Percentiles rank a stretch among this genome's conserved stretches.
Conservation (phyloP, 1,139 yeast species). For the Candida gigantensis region DNA sequence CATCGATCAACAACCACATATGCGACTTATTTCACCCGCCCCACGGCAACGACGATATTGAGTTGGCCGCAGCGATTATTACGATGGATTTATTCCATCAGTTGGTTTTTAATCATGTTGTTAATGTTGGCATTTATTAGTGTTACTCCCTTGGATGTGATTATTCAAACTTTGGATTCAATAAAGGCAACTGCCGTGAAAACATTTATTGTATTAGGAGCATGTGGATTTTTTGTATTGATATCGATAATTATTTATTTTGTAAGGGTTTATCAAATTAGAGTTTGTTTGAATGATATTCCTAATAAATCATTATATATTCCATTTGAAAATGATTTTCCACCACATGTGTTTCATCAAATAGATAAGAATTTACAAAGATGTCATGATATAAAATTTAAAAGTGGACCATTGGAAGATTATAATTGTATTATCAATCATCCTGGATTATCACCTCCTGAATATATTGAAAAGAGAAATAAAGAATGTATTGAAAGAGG, state of each 20-base stretch:
- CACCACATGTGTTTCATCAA: slow-evolving; percentile 43
- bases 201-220: slow-evolving; percentile 73
- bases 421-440: slow-evolving; percentile 49
- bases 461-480: slow-evolving; percentile 35
- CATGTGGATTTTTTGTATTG: slow-evolving; percentile 61
- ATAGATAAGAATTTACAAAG: slow-evolving; percentile 40
- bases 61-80: slow-evolving; percentile 40
- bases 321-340: slow-evolving; percentile 69
- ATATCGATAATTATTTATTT: slow-evolving; percentile 49
- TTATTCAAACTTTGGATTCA: slow-evolving; percentile 58
- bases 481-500: slow-evolving; percentile 2
- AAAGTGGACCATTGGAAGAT: slow-evolving; percentile 52
- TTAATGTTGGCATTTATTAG: slow-evolving; percentile 58
- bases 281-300: slow-evolving; percentile 67
- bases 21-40: slow-evolving; percentile 6
- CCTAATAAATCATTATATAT: slow-evolving; percentile 67
- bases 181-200: slow-evolving; percentile 61
- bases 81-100: slow-evolving; percentile 56
- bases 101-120: slow-evolving; percentile 52
- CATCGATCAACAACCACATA: slow-evolving; percentile 10
- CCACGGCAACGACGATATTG: slow-evolving; percentile 14
- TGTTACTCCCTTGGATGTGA: slow-evolving; percentile 75
- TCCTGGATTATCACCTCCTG: slow-evolving; percentile 61
- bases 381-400: slow-evolving; percentile 47
- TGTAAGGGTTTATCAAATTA: slow-evolving; percentile 57